Base-by-base conservation (phyloP, 73 alveolate species). In the Uronychia setigera region DNA sequence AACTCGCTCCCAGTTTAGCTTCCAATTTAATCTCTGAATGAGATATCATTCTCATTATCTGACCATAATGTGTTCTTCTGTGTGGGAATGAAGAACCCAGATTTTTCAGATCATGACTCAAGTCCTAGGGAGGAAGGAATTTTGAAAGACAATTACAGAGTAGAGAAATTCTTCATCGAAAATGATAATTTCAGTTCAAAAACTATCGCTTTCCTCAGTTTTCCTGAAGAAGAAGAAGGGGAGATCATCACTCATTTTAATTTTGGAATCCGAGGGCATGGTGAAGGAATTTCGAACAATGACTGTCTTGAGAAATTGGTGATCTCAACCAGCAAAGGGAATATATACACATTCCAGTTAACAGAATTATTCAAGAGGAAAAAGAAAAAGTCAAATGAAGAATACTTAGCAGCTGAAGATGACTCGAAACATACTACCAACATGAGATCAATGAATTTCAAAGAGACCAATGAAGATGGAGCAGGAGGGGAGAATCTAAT, bases 81-180 rank as follows among this genome's bases (percentile, higher is more conserved):
- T 26, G 88, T 88, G 5, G 94, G 94, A 0, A 76, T 46, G 27
- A 76, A 88, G 26, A 88, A 88, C 79, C 76, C 77, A 0, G 81
- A 88, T 31, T 88, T 88, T 82, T 86, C 57, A 29, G 79, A 75
- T 19, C 81, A 78, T 11, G 59, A 82, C 26, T 30, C 30, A 26
- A 57, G 35, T 29, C 25, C 29, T 74, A 59, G 79, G 58, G 59
- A 82, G 11, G 32, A 28, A 25, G 86, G 75, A 1, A 57, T 33
- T 34, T 14, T 77, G 83, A 79, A 88, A 58, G 94, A 88, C 58
- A 14, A 35, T 31, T 84, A 81, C 28, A 88, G 88, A 46, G 77
- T 88, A 1, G 94, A 88, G 60, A 88, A 88, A 33, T 88, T 88
- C 80, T 88, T 81, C 79, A 88, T 88, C 28, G 94, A 88, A 57